These are phyloP conservation scores for Coemansia sp. DNA, from an alignment of 192 early-diverging fungal genomes.

Conservation along the genomic window DNA sequence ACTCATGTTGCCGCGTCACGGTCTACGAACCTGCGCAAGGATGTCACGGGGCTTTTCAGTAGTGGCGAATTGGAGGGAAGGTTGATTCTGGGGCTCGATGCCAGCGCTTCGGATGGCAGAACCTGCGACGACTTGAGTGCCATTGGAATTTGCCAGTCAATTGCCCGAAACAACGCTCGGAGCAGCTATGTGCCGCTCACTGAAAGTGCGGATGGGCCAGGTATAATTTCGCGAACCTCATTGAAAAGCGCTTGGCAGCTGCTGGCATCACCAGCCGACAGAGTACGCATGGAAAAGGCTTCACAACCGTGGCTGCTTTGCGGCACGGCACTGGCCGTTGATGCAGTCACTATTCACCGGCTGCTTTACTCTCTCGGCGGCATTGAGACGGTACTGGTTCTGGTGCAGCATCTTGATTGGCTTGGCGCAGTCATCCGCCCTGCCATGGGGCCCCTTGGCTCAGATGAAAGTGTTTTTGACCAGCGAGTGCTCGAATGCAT, in stretches of 20 bases:
- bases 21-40: conserved; percentile 8
- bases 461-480: conserved; percentile 33
- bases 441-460: conserved; percentile 33
- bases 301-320: conserved; percentile 25
- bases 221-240: conserved; percentile 7
- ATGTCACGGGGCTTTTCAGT: conserved; percentile 13
- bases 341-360: conserved; percentile 26
- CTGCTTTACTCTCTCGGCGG: conserved; percentile 30
- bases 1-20: conserved; percentile 9
- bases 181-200: background rate
- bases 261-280: conserved; percentile 11
- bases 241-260: background rate
- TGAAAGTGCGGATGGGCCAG: background rate
- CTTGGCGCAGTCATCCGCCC: conserved; percentile 23
- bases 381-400: conserved; percentile 21
- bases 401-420: conserved; percentile 38
- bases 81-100: conserved; percentile 20
- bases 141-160: conserved; percentile 39
- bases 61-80: conserved; percentile 18
- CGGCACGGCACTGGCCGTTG: conserved; percentile 24
- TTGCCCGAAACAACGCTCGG: conserved; percentile 30
- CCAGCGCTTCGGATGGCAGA: conserved; percentile 4
- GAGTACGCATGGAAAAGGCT: conserved; percentile 19
- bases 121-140: conserved; percentile 32
- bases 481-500: conserved; percentile 20